A percentile compares a stretch with the other conserved stretches of the same genome.
phyloP scores from a whole-genome alignment of 1,284 basidiomycete genomes.

The Tilletia horrida region DNA sequence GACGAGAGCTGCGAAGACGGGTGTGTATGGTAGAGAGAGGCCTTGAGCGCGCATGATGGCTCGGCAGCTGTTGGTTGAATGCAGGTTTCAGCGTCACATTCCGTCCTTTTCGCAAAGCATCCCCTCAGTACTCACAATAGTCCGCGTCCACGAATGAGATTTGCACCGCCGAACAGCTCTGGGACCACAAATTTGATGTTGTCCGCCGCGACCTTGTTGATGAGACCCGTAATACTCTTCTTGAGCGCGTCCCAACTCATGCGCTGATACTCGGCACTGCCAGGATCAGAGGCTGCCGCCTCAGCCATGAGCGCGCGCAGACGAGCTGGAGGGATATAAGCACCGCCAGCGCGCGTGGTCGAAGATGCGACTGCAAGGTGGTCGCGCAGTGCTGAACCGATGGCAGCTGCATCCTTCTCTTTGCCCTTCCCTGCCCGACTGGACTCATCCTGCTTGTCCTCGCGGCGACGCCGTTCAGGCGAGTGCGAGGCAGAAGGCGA shows the following conservation, averaged over 20 bases:
- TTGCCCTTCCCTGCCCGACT: conserved; percentile 6
- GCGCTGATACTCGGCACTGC: conserved; percentile 85
- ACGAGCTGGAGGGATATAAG: conserved; percentile 89
- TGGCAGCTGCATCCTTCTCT: conserved; percentile 5
- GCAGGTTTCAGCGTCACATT: background rate
- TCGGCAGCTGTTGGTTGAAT: conserved; percentile 55
- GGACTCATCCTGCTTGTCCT: background rate
- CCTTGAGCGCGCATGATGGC: conserved; percentile 98
- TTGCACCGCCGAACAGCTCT: conserved; percentile 61
- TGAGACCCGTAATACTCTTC: conserved; percentile 97
- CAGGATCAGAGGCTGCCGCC: conserved; percentile 71
- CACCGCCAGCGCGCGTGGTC: conserved; percentile 73
- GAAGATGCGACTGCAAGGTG: conserved; percentile 44
- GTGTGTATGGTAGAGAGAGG: conserved; percentile 92
- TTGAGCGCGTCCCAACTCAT: conserved; percentile 96
- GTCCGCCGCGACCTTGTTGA: conserved; percentile 79
- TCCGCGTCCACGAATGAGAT: conserved; percentile 51
- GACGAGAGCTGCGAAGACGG: conserved; percentile 90
- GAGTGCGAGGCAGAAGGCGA: background rate
- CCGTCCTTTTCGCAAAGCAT: background rate
- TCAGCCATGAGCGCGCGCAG: conserved; percentile 86
- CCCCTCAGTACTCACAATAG: conserved; percentile 31
- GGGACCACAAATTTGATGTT: conserved; percentile 98
- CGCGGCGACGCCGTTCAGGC: background rate
- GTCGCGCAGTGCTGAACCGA: conserved; percentile 28